Conservation (phyloP, 2,329 filamentous ascomycete genomes). For the Beauveria rudraprayagi region DNA sequence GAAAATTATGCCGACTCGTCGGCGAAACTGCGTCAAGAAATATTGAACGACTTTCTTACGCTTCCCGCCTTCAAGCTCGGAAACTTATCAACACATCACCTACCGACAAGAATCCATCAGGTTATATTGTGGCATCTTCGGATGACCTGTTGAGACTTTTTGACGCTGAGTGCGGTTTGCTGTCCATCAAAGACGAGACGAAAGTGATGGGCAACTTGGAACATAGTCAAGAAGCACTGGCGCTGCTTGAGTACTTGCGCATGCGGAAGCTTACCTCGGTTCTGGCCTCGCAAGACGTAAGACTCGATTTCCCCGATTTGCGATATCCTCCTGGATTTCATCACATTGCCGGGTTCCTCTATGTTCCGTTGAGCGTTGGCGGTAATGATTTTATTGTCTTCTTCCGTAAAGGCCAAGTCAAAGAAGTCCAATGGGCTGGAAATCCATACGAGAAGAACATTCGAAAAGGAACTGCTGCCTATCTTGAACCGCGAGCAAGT, state of each 20-base stretch:
- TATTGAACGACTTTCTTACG: slow-evolving; percentile 80
- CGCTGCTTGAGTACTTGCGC: slow-evolving; percentile 75
- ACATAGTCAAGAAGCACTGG: slow-evolving; percentile 74
- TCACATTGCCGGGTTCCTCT: slow-evolving; percentile 67
- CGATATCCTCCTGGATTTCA: slow-evolving; percentile 72
- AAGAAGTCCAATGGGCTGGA: slow-evolving; percentile 76
- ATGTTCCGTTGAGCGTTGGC: slow-evolving; percentile 69
- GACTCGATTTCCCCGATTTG: slow-evolving; percentile 71
- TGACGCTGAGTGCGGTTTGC: slow-evolving; percentile 75
- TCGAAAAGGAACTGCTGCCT: slow-evolving; percentile 62
- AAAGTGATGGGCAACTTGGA: slow-evolving; percentile 72
- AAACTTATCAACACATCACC: slow-evolving; percentile 84
- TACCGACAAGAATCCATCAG: slow-evolving; percentile 72
- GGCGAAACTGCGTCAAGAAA: slow-evolving; percentile 81
- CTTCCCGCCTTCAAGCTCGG: slow-evolving; percentile 72
- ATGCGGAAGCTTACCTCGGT: slow-evolving; percentile 69
- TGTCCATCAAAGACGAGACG: slow-evolving; percentile 82
- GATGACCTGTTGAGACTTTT: slow-evolving; percentile 79
- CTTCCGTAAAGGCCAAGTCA: slow-evolving; percentile 69
- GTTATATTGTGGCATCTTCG: slow-evolving; percentile 84
- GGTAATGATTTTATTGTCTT: slow-evolving; percentile 86
- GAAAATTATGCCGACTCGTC: slow-evolving; percentile 84
- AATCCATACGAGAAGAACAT: slow-evolving; percentile 77
- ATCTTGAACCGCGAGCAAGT: slow-evolving; percentile 69
- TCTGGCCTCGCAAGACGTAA: slow-evolving; percentile 68